A percentile compares a stretch with the other conserved stretches of the same genome.
Evolutionary conservation across 306 rosid species (phyloP).

Genomic region (Casuarina glauca): DNA sequence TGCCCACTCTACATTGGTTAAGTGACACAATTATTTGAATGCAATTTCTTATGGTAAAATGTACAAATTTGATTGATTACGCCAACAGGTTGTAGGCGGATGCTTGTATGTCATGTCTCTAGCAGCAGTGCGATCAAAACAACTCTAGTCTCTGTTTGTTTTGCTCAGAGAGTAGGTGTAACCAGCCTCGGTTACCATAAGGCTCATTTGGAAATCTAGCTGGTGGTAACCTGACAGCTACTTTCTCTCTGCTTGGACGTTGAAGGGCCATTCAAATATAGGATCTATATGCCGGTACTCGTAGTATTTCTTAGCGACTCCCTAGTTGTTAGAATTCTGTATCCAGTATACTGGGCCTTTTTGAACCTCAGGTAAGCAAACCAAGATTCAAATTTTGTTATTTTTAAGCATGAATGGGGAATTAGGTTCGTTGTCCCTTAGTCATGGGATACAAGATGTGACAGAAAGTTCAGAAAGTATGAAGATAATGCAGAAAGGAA

Average conservation of each 20-base stretch:
- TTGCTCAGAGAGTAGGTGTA: constrained; percentile 16
- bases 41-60: neutral
- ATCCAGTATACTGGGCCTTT: constrained; percentile 46
- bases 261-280: constrained; percentile 29
- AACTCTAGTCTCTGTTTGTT: constrained; percentile 24
- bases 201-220: too few relatives aligned
- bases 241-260: constrained; percentile 28
- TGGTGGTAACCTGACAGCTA: constrained; percentile 1
- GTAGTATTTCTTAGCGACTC: constrained; percentile 25
- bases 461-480: too few relatives aligned
- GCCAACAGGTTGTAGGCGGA: constrained; percentile 28
- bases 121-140: constrained; percentile 28
- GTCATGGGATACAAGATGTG: too few relatives aligned
- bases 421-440: too few relatives aligned
- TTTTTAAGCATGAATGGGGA: too few relatives aligned
- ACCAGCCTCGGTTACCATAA: neutral
- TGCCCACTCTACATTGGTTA: too few relatives aligned
- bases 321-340: constrained; percentile 31
- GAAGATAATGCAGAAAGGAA: too few relatives aligned
- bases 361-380: constrained; percentile 30
- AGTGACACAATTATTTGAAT: neutral
- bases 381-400: neutral
- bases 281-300: constrained; percentile 36
- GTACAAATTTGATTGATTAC: too few relatives aligned
- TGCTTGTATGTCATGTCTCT: constrained; percentile 40